Base-by-base conservation (phyloP, 1,284 basidiomycete species). In the Rhodotorula sp. region DNA sequence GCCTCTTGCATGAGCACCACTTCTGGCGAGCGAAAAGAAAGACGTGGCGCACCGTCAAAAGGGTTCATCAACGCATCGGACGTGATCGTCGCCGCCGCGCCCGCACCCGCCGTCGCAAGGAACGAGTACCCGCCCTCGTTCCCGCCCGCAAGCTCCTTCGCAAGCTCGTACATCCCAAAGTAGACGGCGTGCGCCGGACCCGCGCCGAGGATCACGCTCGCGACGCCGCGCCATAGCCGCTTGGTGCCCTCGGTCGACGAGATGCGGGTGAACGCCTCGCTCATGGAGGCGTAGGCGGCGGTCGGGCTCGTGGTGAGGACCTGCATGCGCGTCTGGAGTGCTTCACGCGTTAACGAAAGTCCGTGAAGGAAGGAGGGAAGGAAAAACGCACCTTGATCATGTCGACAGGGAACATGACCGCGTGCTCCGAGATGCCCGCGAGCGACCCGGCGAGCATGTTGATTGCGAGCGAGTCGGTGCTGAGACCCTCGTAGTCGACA, bases 41-140 rank as follows among this genome's bases (percentile, higher is more conserved):
- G 22, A 15, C 29, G 13, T 6, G 5, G 82, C 88, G 81, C 81
- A 96, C 94, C 94, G 83, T 99, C 97, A 81, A 99, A 99, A 7
- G 97, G 97, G 83, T 99, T 99, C 97, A 99, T 99, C 71, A 99
- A 85, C 15, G 96, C 96, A 84, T 99, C 97, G 69, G 91, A 91
- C 4, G 94, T 91, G 78, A 97, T 91, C 32, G 96, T 98, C 0
- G 97, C 97, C 2, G 90, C 88, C 65, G 94, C 96, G 76, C 97
- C 97, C 39, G 97, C 97, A 37, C 96, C 80, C 29, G 95, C 95
- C 75, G 90, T 92, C 77, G 88, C 90, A 59, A 90, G 70, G 85
- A 90, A 91, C 77, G 93, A 91, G 80, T 92, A 91, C 37, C 91
- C 91, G 84, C 85, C 56, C 87, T 84, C 70, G 80, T 94, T 93